Evolutionary conservation across 768 basidiomycete genomes (phyloP), one percentile per base, ranked within the genome.

Genomic region (Fibroporia radiculosa): DNA sequence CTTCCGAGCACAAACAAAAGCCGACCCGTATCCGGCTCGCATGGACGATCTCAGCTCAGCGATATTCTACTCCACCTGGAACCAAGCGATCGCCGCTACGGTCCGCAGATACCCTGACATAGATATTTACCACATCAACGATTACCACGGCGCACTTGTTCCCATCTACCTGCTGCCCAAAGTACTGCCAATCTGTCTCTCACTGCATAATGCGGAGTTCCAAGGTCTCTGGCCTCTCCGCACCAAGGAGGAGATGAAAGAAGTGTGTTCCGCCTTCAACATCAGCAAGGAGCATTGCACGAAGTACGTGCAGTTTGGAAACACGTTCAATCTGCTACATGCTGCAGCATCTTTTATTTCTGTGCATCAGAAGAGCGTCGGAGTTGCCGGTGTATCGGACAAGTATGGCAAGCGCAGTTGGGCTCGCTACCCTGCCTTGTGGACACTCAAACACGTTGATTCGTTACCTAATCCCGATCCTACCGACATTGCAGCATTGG

Each of bases 61-160:
- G 32, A 95, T 95, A 59, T 96, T 95, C 73, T 96, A 96, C 63
- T 95, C 93, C 39, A 93, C 93, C 14, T 96, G 93, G 93, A 96
- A 96, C 58, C 93, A 96, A 65, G 90, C 92, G 34, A 92, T 96
- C 51, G 91, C 92, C 14, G 83, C 90, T 35, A 88, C 91, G 25
- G 85, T 96, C 51, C 83, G 89, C 50, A 80, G 91, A 44, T 72
- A 71, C 66, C 89, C 93, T 1, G 80, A 81, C 52, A 82, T 95
- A 55, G 93, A 96, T 60, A 84, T 96, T 50, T 95, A 95, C 65
- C 92, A 95, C 66, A 67, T 95, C 68, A 95, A 95, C 62, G 88
- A 96, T 58, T 96, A 95, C 61, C 93, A 96, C 56, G 93, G 91
- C 49, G 88, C 91, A 19, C 78, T 96, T 33, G 93, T 83, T 45